These are phyloP conservation scores for Gracilaria gracilis DNA, from an alignment of 23 red algal genomes.

Conservation along the genomic window DNA sequence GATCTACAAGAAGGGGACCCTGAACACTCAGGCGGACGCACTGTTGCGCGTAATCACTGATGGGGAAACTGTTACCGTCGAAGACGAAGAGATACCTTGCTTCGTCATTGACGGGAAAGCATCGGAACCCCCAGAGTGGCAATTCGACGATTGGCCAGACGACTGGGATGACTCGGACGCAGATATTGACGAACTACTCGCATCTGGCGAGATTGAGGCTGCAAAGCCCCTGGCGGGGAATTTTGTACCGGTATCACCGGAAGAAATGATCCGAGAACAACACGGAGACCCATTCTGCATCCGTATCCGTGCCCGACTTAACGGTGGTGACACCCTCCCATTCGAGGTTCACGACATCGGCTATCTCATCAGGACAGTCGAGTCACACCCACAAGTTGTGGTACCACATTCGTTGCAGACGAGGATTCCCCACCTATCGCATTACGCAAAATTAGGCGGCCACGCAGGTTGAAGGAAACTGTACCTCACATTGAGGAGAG, in stretches of 20 bases:
- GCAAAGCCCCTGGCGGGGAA: neutral
- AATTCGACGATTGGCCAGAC: too few relatives aligned
- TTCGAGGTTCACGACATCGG: neutral
- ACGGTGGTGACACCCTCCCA: neutral
- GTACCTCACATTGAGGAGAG: neutral
- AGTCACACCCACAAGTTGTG: neutral
- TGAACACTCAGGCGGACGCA: too few relatives aligned
- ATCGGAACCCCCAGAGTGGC: too few relatives aligned
- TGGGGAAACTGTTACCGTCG: too few relatives aligned
- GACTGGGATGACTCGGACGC: too few relatives aligned
- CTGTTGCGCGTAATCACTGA: too few relatives aligned
- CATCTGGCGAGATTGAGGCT: neutral
- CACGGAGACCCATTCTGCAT: neutral
- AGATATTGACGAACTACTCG: too few relatives aligned
- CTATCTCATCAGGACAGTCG: neutral
- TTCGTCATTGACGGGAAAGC: too few relatives aligned
- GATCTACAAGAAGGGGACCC: too few relatives aligned
- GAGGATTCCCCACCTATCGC: neutral
- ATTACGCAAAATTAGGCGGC: neutral
- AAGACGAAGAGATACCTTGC: too few relatives aligned
- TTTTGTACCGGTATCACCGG: conserved; percentile 7
- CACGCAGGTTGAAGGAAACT: neutral
- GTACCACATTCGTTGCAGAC: conserved; percentile 3
- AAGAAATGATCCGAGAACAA: conserved; percentile 10
- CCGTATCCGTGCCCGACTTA: neutral